phyloP scores from a whole-genome alignment of 2,329 filamentous ascomycete species.

The Thielaviopsis euricoi region DNA sequence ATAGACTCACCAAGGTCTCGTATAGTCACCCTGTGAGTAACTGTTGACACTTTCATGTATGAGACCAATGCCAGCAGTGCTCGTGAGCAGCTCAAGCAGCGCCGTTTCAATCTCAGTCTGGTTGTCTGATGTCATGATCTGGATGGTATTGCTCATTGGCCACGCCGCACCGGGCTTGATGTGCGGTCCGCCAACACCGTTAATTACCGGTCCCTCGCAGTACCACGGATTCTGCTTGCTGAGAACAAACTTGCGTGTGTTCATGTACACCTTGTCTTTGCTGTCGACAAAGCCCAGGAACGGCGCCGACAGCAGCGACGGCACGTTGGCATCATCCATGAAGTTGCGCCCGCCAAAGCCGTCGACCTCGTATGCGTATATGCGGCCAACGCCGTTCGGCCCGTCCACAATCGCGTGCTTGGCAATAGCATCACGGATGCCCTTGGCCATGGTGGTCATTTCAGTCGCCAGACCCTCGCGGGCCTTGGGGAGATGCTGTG shows the following conservation, averaged over 20 bases:
- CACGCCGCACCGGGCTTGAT: conserved; percentile 44
- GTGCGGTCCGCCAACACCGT: conserved; percentile 52
- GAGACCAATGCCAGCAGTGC: conserved; percentile 25
- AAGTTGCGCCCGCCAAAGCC: conserved; percentile 50
- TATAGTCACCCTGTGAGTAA: conserved; percentile 19
- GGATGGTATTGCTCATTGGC: conserved; percentile 40
- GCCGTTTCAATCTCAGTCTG: conserved; percentile 22
- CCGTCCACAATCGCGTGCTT: conserved; percentile 50
- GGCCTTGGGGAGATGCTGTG: conserved; percentile 36
- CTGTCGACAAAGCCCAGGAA: conserved; percentile 43
- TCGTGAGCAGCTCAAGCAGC: conserved; percentile 24
- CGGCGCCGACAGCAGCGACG: conserved; percentile 47
- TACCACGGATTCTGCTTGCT: conserved; percentile 66
- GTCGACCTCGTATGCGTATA: conserved; percentile 65
- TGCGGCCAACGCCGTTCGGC: conserved; percentile 29
- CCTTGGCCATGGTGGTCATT: conserved; percentile 41
- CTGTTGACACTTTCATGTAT: conserved; percentile 30
- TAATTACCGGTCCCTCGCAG: conserved; percentile 47
- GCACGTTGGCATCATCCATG: conserved; percentile 61
- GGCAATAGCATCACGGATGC: conserved; percentile 51
- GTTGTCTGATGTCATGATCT: conserved; percentile 29
- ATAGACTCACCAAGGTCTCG: conserved; percentile 21
- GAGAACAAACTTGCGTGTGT: conserved; percentile 65
- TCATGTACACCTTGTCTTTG: conserved; percentile 53
- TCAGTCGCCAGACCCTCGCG: conserved; percentile 31